phyloP scores from a whole-genome alignment of 2,329 filamentous ascomycete genomes.

The Cladophialophora psammophila region DNA sequence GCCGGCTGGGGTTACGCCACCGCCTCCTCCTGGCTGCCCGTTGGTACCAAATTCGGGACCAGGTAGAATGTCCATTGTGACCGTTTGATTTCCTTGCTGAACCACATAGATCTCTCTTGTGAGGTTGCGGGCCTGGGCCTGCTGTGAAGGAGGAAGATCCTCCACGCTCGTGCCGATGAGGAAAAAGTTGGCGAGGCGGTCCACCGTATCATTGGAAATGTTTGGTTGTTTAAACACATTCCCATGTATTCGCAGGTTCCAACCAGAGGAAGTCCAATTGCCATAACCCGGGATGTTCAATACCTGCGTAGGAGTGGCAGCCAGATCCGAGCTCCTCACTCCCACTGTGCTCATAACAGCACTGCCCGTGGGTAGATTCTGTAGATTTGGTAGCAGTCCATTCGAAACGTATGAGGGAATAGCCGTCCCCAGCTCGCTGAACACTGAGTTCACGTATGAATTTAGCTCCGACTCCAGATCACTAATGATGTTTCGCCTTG shows the following conservation, averaged over 20 bases:
- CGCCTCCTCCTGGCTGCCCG: constrained; percentile 57
- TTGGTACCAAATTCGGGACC: constrained; percentile 63
- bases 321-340: constrained; percentile 65
- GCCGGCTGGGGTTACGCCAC: constrained; percentile 61
- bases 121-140: constrained; percentile 74
- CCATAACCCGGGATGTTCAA: constrained; percentile 74
- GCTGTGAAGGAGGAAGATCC: constrained; percentile 64
- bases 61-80: constrained; percentile 69
- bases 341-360: constrained; percentile 68
- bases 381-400: constrained; percentile 72
- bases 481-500: constrained; percentile 60
- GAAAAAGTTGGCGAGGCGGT: constrained; percentile 74
- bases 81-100: constrained; percentile 70
- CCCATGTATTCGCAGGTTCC: constrained; percentile 78
- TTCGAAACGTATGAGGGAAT: constrained; percentile 68
- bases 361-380: constrained; percentile 68
- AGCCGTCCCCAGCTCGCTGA: constrained; percentile 61
- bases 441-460: constrained; percentile 44
- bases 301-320: constrained; percentile 71
- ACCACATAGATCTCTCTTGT: constrained; percentile 78
- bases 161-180: constrained; percentile 70
- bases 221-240: constrained; percentile 83
- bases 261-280: constrained; percentile 80
- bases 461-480: constrained; percentile 54
- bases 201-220: constrained; percentile 68